These are phyloP conservation scores for Scheffersomyces quercinus DNA, from an alignment of 1,139 yeast genomes.

Conservation along the genomic window DNA sequence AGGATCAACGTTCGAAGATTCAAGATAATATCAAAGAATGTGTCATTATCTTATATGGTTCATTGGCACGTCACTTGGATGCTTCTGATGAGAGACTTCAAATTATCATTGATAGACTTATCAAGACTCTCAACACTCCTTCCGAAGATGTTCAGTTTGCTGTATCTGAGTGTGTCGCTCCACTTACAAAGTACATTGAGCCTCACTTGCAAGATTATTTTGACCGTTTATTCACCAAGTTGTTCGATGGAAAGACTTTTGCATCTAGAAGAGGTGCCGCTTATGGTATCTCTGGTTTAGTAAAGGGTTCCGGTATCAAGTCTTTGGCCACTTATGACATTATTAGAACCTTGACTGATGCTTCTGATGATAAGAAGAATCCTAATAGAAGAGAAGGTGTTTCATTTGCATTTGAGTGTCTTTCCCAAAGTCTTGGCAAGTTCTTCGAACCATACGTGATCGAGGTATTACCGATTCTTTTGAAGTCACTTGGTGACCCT, in stretches of 20 bases:
- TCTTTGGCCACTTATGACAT: slow-evolving; percentile 75
- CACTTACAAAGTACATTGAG: slow-evolving; percentile 65
- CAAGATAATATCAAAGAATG: slow-evolving; percentile 75
- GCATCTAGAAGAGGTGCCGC: slow-evolving; percentile 90
- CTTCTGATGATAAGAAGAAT: slow-evolving; percentile 84
- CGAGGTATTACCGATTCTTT: slow-evolving; percentile 78
- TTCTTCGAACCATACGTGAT: slow-evolving; percentile 92
- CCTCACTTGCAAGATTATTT: slow-evolving; percentile 53
- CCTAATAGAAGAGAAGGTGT: slow-evolving; percentile 82
- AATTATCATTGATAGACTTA: slow-evolving; percentile 65
- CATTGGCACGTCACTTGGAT: slow-evolving; percentile 78
- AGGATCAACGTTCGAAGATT: slow-evolving; percentile 44
- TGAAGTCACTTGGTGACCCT: slow-evolving; percentile 82
- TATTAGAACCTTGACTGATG: slow-evolving; percentile 74
- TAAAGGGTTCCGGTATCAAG: slow-evolving; percentile 84
- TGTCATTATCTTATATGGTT: slow-evolving; percentile 83
- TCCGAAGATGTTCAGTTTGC: slow-evolving; percentile 89
- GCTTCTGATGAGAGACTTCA: slow-evolving; percentile 63
- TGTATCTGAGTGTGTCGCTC: slow-evolving; percentile 80
- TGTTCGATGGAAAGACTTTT: slow-evolving; percentile 52
- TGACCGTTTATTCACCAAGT: slow-evolving; percentile 56
- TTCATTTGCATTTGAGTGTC: slow-evolving; percentile 80
- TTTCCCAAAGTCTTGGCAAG: slow-evolving; percentile 73
- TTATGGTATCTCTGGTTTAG: slow-evolving; percentile 91
- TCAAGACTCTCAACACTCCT: slow-evolving; percentile 80